phyloP scores from a whole-genome alignment of 257 asterid species.

The Rubia yunnanensis region DNA sequence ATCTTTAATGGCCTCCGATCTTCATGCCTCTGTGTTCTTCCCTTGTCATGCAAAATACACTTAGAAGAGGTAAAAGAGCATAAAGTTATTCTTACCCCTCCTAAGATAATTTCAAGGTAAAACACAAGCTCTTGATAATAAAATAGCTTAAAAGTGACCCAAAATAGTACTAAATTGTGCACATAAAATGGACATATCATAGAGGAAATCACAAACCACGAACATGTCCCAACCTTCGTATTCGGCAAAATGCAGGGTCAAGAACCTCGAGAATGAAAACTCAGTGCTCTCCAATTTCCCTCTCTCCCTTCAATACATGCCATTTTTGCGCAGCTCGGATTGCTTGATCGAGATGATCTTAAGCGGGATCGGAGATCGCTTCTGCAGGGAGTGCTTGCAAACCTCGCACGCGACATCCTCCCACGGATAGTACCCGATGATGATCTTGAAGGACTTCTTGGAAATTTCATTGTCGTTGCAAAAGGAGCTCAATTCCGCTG shows the following conservation, averaged over 20 bases:
- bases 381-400: constrained; percentile 51
- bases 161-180: no score
- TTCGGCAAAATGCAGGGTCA: constrained; percentile 57
- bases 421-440: constrained; percentile 71
- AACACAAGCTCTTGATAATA: no score
- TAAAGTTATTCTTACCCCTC: no score
- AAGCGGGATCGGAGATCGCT: constrained; percentile 67
- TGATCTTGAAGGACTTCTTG: constrained; percentile 39
- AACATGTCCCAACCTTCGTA: constrained; percentile 87
- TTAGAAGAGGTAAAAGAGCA: no score
- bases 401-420: constrained; percentile 83
- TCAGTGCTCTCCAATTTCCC: constrained; percentile 81
- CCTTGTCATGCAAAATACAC: no score
- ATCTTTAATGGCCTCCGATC: no score
- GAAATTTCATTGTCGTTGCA: background rate
- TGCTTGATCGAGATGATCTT: constrained; percentile 70
- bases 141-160: no score
- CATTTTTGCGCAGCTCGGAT: constrained; percentile 51
- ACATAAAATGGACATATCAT: no score
- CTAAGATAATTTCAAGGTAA: no score
- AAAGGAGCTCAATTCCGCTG: constrained; percentile 13
- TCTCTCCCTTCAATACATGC: constrained; percentile 74
- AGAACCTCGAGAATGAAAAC: constrained; percentile 69
- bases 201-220: constrained; percentile 88
- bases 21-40: no score